Conservation (phyloP, 208 protist species). For the Leishmania tarentolae region DNA sequence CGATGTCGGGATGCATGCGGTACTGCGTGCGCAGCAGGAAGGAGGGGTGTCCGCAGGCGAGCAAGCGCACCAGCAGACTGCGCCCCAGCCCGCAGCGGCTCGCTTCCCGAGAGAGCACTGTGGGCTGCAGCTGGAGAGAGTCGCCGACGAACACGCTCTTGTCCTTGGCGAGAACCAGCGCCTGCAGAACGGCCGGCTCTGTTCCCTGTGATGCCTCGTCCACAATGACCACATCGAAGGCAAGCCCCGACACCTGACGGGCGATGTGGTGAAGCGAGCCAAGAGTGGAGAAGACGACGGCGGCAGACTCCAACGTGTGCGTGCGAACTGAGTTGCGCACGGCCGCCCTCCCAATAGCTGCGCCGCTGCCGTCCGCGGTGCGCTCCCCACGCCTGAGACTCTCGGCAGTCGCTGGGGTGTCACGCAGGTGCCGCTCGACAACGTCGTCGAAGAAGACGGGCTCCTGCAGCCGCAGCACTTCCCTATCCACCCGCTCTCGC, state of each 20-base stretch:
- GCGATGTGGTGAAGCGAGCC: conserved; percentile 78
- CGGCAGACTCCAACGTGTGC: conserved; percentile 40
- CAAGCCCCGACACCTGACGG: conserved; percentile 28
- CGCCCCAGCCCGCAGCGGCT: conserved; percentile 57
- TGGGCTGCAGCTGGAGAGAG: conserved; percentile 91
- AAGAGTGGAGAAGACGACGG: conserved; percentile 75
- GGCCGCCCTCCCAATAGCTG: neutral
- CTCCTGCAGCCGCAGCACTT: conserved; percentile 45
- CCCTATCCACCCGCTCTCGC: conserved; percentile 56
- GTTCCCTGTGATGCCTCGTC: conserved; percentile 93
- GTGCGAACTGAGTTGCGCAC: conserved; percentile 12
- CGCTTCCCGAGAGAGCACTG: conserved; percentile 66
- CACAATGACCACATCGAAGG: conserved; percentile 87
- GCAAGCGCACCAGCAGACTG: conserved; percentile 78
- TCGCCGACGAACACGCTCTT: conserved; percentile 88
- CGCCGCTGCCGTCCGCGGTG: neutral
- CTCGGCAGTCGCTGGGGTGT: neutral
- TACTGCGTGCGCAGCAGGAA: conserved; percentile 86
- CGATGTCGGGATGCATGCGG: conserved; percentile 91
- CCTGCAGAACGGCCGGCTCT: conserved; percentile 85
- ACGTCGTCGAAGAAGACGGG: conserved; percentile 78
- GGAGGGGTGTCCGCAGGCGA: conserved; percentile 56
- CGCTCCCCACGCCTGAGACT: conserved; percentile 2
- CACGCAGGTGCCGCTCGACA: conserved; percentile 9
- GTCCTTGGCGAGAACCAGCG: conserved; percentile 54